phyloP scores from a whole-genome alignment of 495 filamentous ascomycete genomes.

The Achaetomiella virescens region DNA sequence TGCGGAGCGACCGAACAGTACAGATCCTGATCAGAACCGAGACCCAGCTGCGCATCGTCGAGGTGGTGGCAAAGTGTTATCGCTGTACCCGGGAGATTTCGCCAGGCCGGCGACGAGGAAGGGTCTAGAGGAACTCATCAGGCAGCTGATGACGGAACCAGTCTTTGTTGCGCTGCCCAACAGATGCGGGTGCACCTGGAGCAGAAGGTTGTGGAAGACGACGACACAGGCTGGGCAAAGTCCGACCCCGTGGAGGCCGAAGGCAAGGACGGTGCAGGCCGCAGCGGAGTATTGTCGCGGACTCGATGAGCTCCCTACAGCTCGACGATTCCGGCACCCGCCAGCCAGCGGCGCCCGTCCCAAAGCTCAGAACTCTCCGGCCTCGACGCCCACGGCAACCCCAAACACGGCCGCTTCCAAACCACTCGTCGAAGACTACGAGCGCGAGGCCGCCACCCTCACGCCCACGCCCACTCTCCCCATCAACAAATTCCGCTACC shows the following conservation, averaged over 20 bases:
- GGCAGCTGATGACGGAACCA: constrained; percentile 57
- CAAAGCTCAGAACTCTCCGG: constrained; percentile 39
- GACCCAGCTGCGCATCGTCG: constrained; percentile 75
- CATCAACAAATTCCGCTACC: constrained; percentile 74
- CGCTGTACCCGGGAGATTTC: constrained; percentile 90
- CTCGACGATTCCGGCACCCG: constrained; percentile 33
- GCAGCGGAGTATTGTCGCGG: constrained; percentile 31
- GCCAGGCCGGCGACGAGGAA: constrained; percentile 69
- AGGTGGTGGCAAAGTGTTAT: constrained; percentile 79
- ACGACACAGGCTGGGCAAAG: constrained; percentile 73
- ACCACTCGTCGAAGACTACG: constrained; percentile 64
- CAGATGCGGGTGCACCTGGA: constrained; percentile 65
- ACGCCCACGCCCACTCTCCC: constrained; percentile 53
- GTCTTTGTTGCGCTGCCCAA: constrained; percentile 76
- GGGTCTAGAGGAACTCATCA: constrained; percentile 64
- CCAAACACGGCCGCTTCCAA: constrained; percentile 36
- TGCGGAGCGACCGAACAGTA: constrained; percentile 54
- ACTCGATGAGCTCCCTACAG: constrained; percentile 39
- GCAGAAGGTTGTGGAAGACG: constrained; percentile 65
- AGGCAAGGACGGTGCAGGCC: constrained; percentile 20
- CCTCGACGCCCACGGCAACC: constrained; percentile 24
- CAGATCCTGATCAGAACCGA: constrained; percentile 62
- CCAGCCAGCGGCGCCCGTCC: constrained; percentile 39
- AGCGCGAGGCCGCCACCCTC: constrained; percentile 62
- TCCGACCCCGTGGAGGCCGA: constrained; percentile 51